These are phyloP conservation scores for Podospora tetraspora DNA, from an alignment of 495 filamentous ascomycete genomes.

Conservation along the genomic window DNA sequence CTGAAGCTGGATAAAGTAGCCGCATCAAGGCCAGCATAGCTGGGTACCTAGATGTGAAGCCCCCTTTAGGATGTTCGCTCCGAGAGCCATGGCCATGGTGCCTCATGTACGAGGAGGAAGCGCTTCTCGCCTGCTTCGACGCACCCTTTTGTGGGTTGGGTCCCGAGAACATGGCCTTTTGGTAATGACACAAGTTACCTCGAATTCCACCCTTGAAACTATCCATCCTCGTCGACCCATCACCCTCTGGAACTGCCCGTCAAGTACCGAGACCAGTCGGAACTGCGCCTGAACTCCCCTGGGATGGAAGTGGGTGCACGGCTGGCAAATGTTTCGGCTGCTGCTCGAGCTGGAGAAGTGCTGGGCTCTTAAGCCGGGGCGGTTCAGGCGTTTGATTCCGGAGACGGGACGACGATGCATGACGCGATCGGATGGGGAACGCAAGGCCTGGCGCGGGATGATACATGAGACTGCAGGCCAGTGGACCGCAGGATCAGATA, in stretches of 20 bases:
- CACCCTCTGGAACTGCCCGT: not conserved
- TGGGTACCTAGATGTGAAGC: too few relatives aligned
- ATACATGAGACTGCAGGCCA: not conserved
- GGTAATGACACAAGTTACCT: too few relatives aligned
- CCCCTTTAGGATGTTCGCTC: too few relatives aligned
- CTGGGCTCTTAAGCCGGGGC: not conserved
- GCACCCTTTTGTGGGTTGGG: not conserved
- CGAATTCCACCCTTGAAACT: too few relatives aligned
- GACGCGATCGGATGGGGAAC: not conserved
- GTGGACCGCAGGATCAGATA: not conserved
- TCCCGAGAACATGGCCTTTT: too few relatives aligned
- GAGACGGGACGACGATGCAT: not conserved
- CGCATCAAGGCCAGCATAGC: too few relatives aligned
- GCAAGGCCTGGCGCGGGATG: not conserved
- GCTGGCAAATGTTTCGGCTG: not conserved
- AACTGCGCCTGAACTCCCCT: not conserved
- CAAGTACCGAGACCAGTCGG: not conserved
- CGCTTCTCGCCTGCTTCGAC: not conserved
- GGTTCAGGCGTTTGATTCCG: not conserved
- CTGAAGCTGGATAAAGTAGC: too few relatives aligned
- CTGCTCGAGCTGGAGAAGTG: not conserved
- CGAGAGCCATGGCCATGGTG: not conserved
- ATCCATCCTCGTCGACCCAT: not conserved
- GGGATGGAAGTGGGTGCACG: not conserved
- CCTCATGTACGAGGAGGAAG: not conserved